Evolutionary conservation across 441 rosid species (phyloP), one percentile per base, ranked within the genome.

Genomic region (Populus hybrid): DNA sequence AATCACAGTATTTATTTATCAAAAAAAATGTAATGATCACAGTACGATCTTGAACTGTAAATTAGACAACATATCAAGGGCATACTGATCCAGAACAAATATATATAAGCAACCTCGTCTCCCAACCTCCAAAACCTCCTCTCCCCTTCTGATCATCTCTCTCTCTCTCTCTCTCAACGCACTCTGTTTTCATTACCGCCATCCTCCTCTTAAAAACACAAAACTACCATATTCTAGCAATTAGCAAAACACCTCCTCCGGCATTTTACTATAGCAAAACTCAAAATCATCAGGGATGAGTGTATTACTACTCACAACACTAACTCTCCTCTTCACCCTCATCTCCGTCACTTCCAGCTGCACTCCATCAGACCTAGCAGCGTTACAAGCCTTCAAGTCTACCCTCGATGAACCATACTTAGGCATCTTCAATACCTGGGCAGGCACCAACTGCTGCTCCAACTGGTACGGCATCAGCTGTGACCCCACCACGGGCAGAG

Each of bases 391-490:
- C 20, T 82, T 94, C 75, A 90, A 85, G 77, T 84, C 93, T 9
- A 84, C 93, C 0, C 86, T 94, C 5, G 79, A 73, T 72, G 99
- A 94, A 71, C 93, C 97, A 0, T 85, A 85, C 81, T 82, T 94
- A 20, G 95, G 98, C 59, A 82, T 93, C 80, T 92, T 94, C 86
- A 78, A 82, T 77, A 76, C 97, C 0, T 94, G 99, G 99, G 78
- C 84, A 16, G 90, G 88, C 75, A 76, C 85, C 14, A 78, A 90
- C 79, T 94, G 95, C 85, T 72, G 99, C 85, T 66, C 81, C 69
- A 33, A 53, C 53, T 94, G 97, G 98, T 89, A 90, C 80, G 98
- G 95, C 74, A 75, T 94, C 78, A 90, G 91, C 89, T 94, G 99
- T 76, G 84, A 93, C 85, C 95, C 97, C 16, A 83, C 90, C 59